Base-by-base conservation (phyloP, 345 rosid species). In the Rubroshorea leprosula region DNA sequence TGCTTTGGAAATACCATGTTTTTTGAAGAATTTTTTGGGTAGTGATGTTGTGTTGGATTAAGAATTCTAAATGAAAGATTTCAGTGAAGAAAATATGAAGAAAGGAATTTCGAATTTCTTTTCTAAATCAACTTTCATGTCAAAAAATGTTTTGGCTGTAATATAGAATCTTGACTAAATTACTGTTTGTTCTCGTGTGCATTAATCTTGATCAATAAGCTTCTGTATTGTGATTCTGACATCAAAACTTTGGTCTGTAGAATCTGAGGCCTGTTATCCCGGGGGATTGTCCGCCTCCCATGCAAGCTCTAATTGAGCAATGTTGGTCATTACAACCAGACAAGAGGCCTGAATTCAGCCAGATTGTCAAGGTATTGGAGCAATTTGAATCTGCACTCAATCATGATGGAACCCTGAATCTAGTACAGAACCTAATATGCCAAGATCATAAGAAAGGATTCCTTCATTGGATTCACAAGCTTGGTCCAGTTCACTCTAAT, bases 321-420 rank as follows among this genome's bases (percentile, higher is more conserved):
- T 93, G 99, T 51, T 93, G 97, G 97, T 80, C 92, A 2, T 59
- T 76, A 68, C 77, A 85, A 17, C 84, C 99, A 5, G 97, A 85
- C 17, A 89, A 87, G 76, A 82, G 99, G 78, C 99, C 97, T 0
- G 96, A 89, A 70, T 93, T 89, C 72, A 78, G 95, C 87, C 99
- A 93, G 75, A 72, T 93, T 19, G 92, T 93, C 57, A 90, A 82
- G 73, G 90, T 87, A 22, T 72, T 93, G 59, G 96, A 93, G 77
- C 81, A 87, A 68, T 89, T 93, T 44, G 70, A 68, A 39, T 59
- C 75, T 23, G 85, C 97, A 0, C 76, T 82, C 25, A 80, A 78
- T 18, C 69, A 46, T 23, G 83, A 89, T 23, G 97, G 99, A 26
- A 79, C 79, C 41, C 66, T 94, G 69, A 81, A 73, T 67, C 75